A percentile compares a stretch with the other conserved stretches of the same genome.
Conservation (phyloP, 352 stramenopile genomes). For the Globisporangium cederbergense region DNA sequence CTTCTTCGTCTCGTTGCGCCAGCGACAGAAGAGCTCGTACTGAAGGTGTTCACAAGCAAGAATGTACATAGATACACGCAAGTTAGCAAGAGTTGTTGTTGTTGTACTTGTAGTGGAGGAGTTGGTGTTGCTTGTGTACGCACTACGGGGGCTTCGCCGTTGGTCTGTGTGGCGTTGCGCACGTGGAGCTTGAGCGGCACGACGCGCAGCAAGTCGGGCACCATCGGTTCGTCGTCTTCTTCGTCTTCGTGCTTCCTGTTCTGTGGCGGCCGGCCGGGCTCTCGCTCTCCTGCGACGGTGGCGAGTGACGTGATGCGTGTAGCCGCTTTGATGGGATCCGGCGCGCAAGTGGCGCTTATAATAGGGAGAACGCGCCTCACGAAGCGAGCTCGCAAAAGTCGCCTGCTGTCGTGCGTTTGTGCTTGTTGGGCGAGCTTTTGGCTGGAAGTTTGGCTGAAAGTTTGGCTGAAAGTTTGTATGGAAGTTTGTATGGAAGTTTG, state of each 20-base stretch:
- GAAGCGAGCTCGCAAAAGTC: slow-evolving; percentile 7
- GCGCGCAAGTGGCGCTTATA: slow-evolving; percentile 7
- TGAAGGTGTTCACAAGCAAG: slow-evolving; percentile 10
- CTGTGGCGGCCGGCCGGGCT: neutral
- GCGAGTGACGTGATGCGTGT: neutral
- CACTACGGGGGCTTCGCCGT: slow-evolving; percentile 50
- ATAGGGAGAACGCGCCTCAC: neutral
- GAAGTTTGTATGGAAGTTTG: slow-evolving; percentile 4
- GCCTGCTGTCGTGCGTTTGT: slow-evolving; percentile 9
- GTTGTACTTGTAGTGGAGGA: neutral
- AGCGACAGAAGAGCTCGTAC: slow-evolving; percentile 57
- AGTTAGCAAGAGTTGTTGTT: neutral
- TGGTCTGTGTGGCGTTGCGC: slow-evolving; percentile 53
- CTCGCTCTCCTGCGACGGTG: neutral
- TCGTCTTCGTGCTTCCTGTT: neutral
- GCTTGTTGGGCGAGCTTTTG: neutral
- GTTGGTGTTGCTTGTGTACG: slow-evolving; percentile 8
- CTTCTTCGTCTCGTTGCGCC: slow-evolving; percentile 37
- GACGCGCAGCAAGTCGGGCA: slow-evolving; percentile 22
- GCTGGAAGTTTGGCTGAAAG: slow-evolving; percentile 2
- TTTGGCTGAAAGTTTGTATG: slow-evolving; percentile 7
- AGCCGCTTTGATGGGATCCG: slow-evolving; percentile 9
- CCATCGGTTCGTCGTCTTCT: slow-evolving; percentile 3
- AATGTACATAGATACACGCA: slow-evolving; percentile 4
- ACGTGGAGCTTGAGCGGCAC: slow-evolving; percentile 58